phyloP scores from a whole-genome alignment of 2,329 filamentous ascomycete genomes.

The Pseudopithomyces maydicus region DNA sequence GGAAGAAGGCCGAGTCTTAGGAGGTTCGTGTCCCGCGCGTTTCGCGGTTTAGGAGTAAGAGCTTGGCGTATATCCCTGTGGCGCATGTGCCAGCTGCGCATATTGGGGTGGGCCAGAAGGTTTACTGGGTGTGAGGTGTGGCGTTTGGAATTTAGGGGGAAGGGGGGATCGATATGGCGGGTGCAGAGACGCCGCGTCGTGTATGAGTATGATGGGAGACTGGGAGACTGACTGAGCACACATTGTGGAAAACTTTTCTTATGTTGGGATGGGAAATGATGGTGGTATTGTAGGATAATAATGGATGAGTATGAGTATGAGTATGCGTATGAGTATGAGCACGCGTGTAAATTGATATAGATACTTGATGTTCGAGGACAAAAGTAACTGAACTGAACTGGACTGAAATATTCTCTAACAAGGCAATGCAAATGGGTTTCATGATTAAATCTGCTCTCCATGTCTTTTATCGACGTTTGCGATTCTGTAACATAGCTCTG shows the following conservation, averaged over 20 bases:
- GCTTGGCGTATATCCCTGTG: not conserved
- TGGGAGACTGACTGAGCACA: no score
- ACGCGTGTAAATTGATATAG: not conserved
- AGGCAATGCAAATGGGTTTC: no score
- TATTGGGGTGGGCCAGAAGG: not conserved
- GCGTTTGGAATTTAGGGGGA: no score
- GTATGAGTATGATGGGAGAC: not conserved
- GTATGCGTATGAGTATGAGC: no score
- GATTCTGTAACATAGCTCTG: not conserved
- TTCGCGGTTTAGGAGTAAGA: constrained; percentile 5
- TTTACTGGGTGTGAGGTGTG: constrained; percentile 3
- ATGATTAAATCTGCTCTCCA: not conserved
- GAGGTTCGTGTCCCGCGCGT: not conserved
- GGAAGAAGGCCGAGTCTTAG: constrained; percentile 34
- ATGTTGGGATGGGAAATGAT: not conserved
- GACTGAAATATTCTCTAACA: no score
- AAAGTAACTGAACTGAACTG: no score
- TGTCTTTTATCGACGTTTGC: not conserved
- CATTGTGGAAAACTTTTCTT: not conserved
- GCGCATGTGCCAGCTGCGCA: not conserved
- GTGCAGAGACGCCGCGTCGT: not conserved
- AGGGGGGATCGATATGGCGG: not conserved
- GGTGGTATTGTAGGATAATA: not conserved
- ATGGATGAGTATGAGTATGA: not conserved
- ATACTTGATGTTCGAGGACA: not conserved